These are phyloP conservation scores for Corynespora cassiicola DNA, from an alignment of 2,329 filamentous ascomycete genomes.

Conservation along the genomic window DNA sequence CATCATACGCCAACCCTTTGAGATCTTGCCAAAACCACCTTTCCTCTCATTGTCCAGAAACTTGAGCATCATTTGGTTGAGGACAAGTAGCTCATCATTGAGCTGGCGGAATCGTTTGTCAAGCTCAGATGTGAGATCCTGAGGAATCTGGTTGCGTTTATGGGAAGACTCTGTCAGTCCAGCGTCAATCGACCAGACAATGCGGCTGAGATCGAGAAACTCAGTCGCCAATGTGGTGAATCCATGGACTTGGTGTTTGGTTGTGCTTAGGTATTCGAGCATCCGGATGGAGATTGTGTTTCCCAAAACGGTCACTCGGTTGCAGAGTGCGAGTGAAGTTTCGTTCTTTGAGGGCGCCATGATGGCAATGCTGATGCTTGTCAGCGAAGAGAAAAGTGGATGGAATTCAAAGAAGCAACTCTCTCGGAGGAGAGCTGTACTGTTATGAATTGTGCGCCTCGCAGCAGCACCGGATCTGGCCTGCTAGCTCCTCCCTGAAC, in stretches of 20 bases:
- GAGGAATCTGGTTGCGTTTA: slow-evolving; percentile 61
- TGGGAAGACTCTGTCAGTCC: slow-evolving; percentile 60
- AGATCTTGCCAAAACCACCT: slow-evolving; percentile 64
- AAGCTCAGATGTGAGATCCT: slow-evolving; percentile 68
- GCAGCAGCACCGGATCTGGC: background rate
- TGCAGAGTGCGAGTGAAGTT: slow-evolving; percentile 60
- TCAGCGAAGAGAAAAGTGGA: slow-evolving; percentile 3
- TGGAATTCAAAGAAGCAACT: background rate
- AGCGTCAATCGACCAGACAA: slow-evolving; percentile 72
- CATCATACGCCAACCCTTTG: slow-evolving; percentile 67
- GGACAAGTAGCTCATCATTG: slow-evolving; percentile 66
- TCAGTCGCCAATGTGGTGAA: slow-evolving; percentile 65
- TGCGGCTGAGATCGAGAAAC: slow-evolving; percentile 71
- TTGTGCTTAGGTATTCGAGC: slow-evolving; percentile 43
- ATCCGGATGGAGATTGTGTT: slow-evolving; percentile 59
- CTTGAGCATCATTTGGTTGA: slow-evolving; percentile 68
- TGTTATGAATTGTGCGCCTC: background rate
- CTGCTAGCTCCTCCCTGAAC: too few species aligned
- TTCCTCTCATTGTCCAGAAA: slow-evolving; percentile 69
- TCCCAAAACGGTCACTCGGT: slow-evolving; percentile 62
- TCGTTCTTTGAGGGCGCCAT: slow-evolving; percentile 47
- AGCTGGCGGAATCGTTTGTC: slow-evolving; percentile 69
- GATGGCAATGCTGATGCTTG: slow-evolving; percentile 4
- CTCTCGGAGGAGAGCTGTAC: background rate
- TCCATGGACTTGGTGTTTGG: slow-evolving; percentile 44